Base-by-base conservation (phyloP, 441 rosid species). In the Aleurites moluccanus region DNA sequence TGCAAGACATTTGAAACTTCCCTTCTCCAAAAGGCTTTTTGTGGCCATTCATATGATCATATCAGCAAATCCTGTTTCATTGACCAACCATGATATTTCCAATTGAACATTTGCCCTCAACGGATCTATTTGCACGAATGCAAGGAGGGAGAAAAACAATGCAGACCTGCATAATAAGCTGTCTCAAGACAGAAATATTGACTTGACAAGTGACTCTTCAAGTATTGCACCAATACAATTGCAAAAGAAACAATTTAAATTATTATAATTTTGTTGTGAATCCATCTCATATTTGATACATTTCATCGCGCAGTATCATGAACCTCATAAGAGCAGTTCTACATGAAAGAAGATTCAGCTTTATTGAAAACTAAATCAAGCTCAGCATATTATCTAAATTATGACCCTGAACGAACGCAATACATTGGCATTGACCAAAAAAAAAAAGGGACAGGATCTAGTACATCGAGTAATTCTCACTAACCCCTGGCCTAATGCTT, bases 381-480 rank as follows among this genome's bases (percentile, higher is more conserved):
- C 74, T 69, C 49, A 62, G 69, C 66, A 50, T 9, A 14, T 61
- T 30, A 74, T 53, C 75, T 64, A 73, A 64, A 33, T 38, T 30
- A 72, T 64, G 72, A 50, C 11, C 40, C 77, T 65, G 30, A 59
- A 21, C 13, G 57, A 14, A 23, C 16, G 77, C 42, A 28, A 67
- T 33, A 70, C 50, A 68, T 67, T 40, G 45, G 64, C 70, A 40
- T 75, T 73, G 40, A 55, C 40, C 9, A 71, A 73, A 64, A 74
- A 72, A 73, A 69, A 80, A 9, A 75, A 60, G 72, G 16, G 13
- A 28, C 16, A 2, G 55, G 4, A 69, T 27, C 78, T 87, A 87
- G 86, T 89, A 92, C 88, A 87, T 87, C 6, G 83, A 79, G 83
- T 92, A 88, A 81, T 80, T 86, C 70, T 92, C 89, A 67, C 78